These are phyloP conservation scores for Amphibolis antarctica DNA, from an alignment of 106 monocot species.

Conservation along the genomic window DNA sequence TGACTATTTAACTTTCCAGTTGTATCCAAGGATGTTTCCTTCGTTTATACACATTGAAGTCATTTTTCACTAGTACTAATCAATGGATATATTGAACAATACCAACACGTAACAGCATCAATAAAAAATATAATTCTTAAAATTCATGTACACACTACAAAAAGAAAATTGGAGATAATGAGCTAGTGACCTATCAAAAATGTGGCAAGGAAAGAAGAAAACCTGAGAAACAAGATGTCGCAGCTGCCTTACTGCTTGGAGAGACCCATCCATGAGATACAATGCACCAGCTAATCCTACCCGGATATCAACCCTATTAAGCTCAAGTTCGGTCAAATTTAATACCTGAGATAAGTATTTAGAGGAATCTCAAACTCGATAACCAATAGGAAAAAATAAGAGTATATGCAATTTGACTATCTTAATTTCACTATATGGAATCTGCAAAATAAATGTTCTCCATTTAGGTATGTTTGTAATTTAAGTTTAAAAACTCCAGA, in stretches of 20 bases:
- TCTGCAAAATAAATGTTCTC: not conserved
- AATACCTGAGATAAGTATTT: slow-evolving; percentile 48
- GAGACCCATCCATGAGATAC: slow-evolving; percentile 87
- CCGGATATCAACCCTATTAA: slow-evolving; percentile 88
- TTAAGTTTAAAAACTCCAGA: too few relatives aligned
- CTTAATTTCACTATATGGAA: not conserved
- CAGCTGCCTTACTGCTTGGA: slow-evolving; percentile 74
- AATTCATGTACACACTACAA: not conserved
- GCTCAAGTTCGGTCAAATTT: slow-evolving; percentile 95
- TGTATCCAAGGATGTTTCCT: too few relatives aligned
- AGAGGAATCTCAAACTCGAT: not conserved
- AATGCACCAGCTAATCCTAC: slow-evolving; percentile 86
- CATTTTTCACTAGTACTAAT: too few relatives aligned
- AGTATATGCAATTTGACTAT: not conserved
- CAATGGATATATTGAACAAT: too few relatives aligned
- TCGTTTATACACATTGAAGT: too few relatives aligned
- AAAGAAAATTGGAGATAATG: not conserved
- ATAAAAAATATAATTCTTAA: not conserved
- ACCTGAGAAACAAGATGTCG: slow-evolving; percentile 98
- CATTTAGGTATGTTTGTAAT: too few relatives aligned
- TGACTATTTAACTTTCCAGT: too few relatives aligned
- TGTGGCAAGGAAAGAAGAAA: not conserved
- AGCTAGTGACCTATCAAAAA: not conserved
- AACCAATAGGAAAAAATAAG: not conserved
- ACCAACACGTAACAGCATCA: not conserved